Percentiles rank a stretch among this genome's conserved stretches.
Evolutionary conservation across 2,329 filamentous ascomycete species (phyloP).

Genomic region (Monosporascus sp.): DNA sequence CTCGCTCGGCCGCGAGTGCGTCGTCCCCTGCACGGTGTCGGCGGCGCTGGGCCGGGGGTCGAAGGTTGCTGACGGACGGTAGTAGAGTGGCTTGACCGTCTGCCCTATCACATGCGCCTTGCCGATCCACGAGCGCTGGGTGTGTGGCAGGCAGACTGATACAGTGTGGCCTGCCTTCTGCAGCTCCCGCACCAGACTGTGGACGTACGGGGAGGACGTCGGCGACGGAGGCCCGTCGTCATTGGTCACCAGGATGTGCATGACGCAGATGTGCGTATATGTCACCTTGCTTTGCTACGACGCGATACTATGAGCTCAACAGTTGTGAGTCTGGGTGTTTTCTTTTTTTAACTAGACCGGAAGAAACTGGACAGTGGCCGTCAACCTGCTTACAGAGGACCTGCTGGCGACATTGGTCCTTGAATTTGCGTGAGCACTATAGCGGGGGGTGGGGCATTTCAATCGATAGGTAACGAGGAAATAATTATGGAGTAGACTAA

Average conservation of each 20-base stretch:
- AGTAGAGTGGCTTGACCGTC: slow-evolving; percentile 79
- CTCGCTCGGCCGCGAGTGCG: slow-evolving; percentile 45
- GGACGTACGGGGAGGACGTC: slow-evolving; percentile 74
- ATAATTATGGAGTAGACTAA: too few species aligned
- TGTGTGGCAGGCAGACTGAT: slow-evolving; percentile 84
- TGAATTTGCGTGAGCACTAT: too few species aligned
- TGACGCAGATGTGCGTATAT: slow-evolving; percentile 24
- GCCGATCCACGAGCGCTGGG: slow-evolving; percentile 94
- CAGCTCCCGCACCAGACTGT: slow-evolving; percentile 65
- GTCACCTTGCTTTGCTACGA: neutral
- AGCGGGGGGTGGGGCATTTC: too few species aligned
- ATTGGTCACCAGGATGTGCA: slow-evolving; percentile 67
- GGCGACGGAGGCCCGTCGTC: slow-evolving; percentile 77
- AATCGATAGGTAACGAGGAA: too few species aligned
- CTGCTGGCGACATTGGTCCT: too few species aligned
- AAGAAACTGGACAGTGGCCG: too few species aligned
- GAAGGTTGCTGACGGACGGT: slow-evolving; percentile 49
- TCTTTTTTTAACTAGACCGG: too few species aligned
- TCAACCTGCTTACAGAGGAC: too few species aligned
- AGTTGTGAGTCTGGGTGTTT: neutral
- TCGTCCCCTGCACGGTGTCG: slow-evolving; percentile 55
- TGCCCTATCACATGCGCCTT: slow-evolving; percentile 96
- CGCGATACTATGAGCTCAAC: too few species aligned
- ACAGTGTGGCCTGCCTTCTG: slow-evolving; percentile 76
- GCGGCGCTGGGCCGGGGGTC: slow-evolving; percentile 34